These are phyloP conservation scores for Glebionis coronaria DNA, from an alignment of 129 eudicot species.

Conservation along the genomic window DNA sequence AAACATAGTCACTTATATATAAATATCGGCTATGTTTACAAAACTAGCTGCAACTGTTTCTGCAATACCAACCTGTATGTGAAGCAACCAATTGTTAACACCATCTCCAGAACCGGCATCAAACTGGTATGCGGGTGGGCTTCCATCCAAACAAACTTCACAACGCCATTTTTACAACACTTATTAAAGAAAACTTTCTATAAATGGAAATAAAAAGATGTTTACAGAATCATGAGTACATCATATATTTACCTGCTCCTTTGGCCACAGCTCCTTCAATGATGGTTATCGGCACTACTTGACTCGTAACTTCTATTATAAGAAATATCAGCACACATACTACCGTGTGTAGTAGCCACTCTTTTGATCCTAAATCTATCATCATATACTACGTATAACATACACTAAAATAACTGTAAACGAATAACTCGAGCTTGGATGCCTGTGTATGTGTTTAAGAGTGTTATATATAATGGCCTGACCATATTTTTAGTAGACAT, in stretches of 20 bases:
- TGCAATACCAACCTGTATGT: conserved; percentile 40
- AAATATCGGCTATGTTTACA: too few relatives aligned
- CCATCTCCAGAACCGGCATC: conserved; percentile 41
- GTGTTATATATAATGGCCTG: conserved; percentile 1
- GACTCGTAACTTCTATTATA: conserved; percentile 27
- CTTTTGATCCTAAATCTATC: conserved; percentile 8
- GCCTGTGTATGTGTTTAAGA: background rate
- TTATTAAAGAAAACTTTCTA: conserved; percentile 8
- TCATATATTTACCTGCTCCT: conserved; percentile 44
- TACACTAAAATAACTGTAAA: background rate
- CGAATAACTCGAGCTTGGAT: conserved; percentile 1
- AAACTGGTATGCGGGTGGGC: conserved; percentile 54
- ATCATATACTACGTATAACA: background rate
- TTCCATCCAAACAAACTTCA: conserved; percentile 64
- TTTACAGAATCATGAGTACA: background rate
- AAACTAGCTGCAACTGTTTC: too few relatives aligned
- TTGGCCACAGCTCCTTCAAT: conserved; percentile 43
- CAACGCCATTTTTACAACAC: conserved; percentile 6
- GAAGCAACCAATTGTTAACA: conserved; percentile 46
- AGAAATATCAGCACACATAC: conserved; percentile 21
- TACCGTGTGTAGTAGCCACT: conserved; percentile 29
- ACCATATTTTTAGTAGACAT: background rate
- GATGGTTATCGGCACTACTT: conserved; percentile 30
- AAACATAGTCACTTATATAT: conserved; percentile 3
- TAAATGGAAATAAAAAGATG: conserved; percentile 7